These are phyloP conservation scores for Barnettozyma vustinii DNA, from an alignment of 805 yeast genomes.

Conservation along the genomic window DNA sequence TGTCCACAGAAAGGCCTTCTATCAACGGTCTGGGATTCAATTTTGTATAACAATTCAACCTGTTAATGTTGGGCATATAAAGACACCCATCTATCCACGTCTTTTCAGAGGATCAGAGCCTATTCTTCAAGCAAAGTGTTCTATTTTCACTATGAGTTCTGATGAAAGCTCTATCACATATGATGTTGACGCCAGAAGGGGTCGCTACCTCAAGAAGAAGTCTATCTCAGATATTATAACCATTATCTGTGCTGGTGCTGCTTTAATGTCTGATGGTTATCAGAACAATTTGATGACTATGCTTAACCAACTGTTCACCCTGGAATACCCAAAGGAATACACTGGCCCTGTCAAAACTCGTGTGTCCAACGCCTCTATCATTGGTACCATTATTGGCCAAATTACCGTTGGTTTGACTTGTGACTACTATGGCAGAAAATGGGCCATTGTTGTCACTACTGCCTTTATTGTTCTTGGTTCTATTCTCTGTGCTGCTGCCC, in stretches of 20 bases:
- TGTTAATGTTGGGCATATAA: not conserved
- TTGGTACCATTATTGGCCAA: conserved; percentile 70
- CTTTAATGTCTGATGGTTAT: conserved; percentile 73
- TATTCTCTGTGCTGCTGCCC: conserved; percentile 62
- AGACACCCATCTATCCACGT: not conserved
- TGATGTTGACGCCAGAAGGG: conserved; percentile 19
- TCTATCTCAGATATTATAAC: conserved; percentile 35
- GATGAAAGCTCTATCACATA: conserved; percentile 5
- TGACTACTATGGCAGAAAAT: conserved; percentile 64
- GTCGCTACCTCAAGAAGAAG: conserved; percentile 23
- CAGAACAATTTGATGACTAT: conserved; percentile 72
- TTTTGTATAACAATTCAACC: not conserved
- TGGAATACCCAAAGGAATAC: conserved; percentile 34
- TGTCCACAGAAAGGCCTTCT: not conserved
- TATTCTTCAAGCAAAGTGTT: not conserved
- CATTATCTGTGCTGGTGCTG: conserved; percentile 62
- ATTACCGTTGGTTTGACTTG: conserved; percentile 58
- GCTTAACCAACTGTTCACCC: conserved; percentile 52
- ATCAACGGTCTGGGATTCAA: too few relatives aligned
- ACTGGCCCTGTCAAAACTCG: conserved; percentile 47
- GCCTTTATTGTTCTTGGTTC: conserved; percentile 58
- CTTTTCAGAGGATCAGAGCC: not conserved
- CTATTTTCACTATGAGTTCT: not conserved
- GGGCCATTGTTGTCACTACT: conserved; percentile 65
- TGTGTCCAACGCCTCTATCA: conserved; percentile 63